Percentiles rank a stretch among this genome's conserved stretches.
Evolutionary conservation across 192 early-diverging fungal species (phyloP).

Genomic region (Gorgonomyces haynaldii): DNA sequence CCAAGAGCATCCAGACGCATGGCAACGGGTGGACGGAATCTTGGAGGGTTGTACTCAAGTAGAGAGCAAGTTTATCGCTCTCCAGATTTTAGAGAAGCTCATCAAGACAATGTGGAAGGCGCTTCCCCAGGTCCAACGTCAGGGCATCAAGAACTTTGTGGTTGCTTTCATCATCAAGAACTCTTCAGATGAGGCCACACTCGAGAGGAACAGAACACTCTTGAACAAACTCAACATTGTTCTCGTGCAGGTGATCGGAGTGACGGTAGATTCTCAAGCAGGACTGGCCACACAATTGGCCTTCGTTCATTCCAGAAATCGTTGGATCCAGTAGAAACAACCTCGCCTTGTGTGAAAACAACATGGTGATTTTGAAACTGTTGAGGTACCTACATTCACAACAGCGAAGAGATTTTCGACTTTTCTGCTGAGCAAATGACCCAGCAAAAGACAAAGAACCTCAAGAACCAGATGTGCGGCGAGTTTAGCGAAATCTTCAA

Average conservation of each 20-base stretch:
- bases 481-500: conserved; percentile 94
- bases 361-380: conserved; percentile 97
- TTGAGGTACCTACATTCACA: conserved; percentile 52
- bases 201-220: conserved; percentile 65
- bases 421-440: conserved; percentile 98
- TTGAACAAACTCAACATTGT: conserved; percentile 93
- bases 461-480: conserved; percentile 89
- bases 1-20: conserved; percentile 88
- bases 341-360: conserved; percentile 93
- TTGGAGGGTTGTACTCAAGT: conserved; percentile 65
- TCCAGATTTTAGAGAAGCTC: conserved; percentile 85
- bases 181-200: conserved; percentile 73
- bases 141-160: conserved; percentile 90
- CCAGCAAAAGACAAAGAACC: conserved; percentile 80
- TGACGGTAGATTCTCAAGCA: conserved; percentile 83
- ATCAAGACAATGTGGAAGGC: conserved; percentile 98
- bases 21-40: conserved; percentile 89
- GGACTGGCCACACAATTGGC: conserved; percentile 99
- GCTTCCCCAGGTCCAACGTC: conserved; percentile 67
- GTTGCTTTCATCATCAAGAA: conserved; percentile 84
- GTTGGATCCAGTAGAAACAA: conserved; percentile 87
- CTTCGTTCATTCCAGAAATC: conserved; percentile 95
- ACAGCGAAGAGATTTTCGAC: conserved; percentile 98
- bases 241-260: conserved; percentile 71
- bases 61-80: conserved; percentile 88